A percentile compares a stretch with the other conserved stretches of the same genome.
Evolutionary conservation across 139 green algal genomes (phyloP).

Genomic region (Coelastrella sp.): DNA sequence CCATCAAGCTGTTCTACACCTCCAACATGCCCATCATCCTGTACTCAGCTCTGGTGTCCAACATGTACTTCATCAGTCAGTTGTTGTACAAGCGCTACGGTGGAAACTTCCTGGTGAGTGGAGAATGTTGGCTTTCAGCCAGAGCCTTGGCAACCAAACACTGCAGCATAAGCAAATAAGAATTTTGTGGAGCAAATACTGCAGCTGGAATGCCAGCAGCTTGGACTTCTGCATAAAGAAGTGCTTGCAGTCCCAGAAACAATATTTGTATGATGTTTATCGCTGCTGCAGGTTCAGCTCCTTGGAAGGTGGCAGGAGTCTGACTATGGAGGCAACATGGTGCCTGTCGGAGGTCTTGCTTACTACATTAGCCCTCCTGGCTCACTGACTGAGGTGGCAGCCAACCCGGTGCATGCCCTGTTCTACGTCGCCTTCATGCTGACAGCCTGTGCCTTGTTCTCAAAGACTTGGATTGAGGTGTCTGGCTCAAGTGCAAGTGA

Average conservation of each 20-base stretch:
- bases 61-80: constrained; percentile 99
- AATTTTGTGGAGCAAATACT: too few species aligned
- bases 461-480: constrained; percentile 99
- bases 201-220: too few species aligned
- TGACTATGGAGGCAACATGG: constrained; percentile 85
- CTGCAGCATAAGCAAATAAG: too few species aligned
- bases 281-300: constrained; percentile 68
- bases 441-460: constrained; percentile 97
- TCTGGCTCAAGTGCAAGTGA: constrained; percentile 93
- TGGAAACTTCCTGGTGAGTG: constrained; percentile 90
- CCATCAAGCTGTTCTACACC: constrained; percentile 99
- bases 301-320: constrained; percentile 70
- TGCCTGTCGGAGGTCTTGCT: constrained; percentile 95
- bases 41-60: constrained; percentile 98
- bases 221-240: too few species aligned
- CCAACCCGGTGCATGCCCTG: constrained; percentile 95
- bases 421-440: constrained; percentile 99
- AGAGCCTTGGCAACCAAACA: too few species aligned
- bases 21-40: constrained; percentile 99
- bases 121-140: too few species aligned
- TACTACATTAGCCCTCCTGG: constrained; percentile 98
- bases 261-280: too few species aligned
- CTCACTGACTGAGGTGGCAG: constrained; percentile 87
- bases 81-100: constrained; percentile 97
- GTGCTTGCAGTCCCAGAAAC: too few species aligned